Evolutionary conservation across 257 asterid species (phyloP).

Genomic region (Solanum tarijense): DNA sequence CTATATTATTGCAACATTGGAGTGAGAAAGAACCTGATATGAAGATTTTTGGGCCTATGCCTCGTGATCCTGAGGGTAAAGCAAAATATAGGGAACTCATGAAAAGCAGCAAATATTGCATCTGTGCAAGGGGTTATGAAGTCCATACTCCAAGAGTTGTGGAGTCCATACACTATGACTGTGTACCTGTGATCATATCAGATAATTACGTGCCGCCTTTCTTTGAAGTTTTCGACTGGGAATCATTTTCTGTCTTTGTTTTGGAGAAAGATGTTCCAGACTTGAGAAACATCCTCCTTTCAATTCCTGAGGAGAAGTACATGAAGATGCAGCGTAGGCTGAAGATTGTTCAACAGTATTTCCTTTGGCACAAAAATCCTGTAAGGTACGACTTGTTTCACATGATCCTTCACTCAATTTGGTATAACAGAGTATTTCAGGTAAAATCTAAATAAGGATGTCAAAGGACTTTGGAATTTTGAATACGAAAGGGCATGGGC

Average conservation of each 20-base stretch:
- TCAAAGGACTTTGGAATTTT: background rate
- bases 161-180: constrained; percentile 46
- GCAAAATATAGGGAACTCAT: constrained; percentile 40
- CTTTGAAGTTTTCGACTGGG: constrained; percentile 50
- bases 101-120: constrained; percentile 58
- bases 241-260: constrained; percentile 40
- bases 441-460: constrained; percentile 4
- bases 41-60: constrained; percentile 46
- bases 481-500: background rate
- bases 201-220: constrained; percentile 57
- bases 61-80: constrained; percentile 43
- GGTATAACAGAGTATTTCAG: constrained; percentile 48
- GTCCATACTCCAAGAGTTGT: constrained; percentile 56
- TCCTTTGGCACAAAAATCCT: constrained; percentile 52
- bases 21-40: constrained; percentile 36
- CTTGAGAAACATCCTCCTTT: constrained; percentile 43
- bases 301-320: constrained; percentile 40
- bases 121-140: constrained; percentile 55
- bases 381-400: constrained; percentile 49
- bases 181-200: constrained; percentile 55
- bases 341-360: constrained; percentile 27
- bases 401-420: constrained; percentile 63
- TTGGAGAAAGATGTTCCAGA: constrained; percentile 42
- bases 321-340: constrained; percentile 31
- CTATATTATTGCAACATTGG: constrained; percentile 42